Percentiles rank a stretch among this genome's conserved stretches.
Conservation (phyloP, 148 eudicot species). For the Rheum nobile region DNA sequence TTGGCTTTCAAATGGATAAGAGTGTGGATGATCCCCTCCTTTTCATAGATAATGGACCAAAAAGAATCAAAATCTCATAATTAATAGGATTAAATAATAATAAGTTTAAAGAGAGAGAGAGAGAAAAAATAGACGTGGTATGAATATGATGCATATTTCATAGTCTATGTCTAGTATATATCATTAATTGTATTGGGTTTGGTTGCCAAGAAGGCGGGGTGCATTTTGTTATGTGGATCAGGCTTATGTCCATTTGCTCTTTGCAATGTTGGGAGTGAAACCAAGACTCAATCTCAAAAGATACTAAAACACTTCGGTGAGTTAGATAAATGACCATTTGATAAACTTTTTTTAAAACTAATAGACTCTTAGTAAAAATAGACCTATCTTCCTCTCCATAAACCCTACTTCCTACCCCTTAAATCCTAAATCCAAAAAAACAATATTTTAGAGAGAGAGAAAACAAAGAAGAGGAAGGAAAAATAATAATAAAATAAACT, state of each 20-base stretch:
- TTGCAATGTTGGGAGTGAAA: not conserved
- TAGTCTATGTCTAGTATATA: conserved; percentile 11
- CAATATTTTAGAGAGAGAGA: too few relatives aligned
- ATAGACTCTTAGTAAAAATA: too few relatives aligned
- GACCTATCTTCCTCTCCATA: too few relatives aligned
- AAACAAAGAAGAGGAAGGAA: too few relatives aligned
- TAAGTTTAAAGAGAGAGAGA: too few relatives aligned
- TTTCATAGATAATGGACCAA: not conserved
- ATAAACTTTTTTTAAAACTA: too few relatives aligned
- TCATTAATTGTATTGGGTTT: conserved; percentile 25
- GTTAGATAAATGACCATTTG: too few relatives aligned
- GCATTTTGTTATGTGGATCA: conserved; percentile 33
- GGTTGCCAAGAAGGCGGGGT: conserved; percentile 34
- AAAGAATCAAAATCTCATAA: not conserved
- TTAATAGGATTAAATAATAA: not conserved
- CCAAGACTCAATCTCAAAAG: not conserved
- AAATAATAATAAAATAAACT: too few relatives aligned
- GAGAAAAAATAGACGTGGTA: not conserved
- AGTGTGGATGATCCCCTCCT: not conserved
- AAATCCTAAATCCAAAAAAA: too few relatives aligned
- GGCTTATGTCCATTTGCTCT: conserved; percentile 11
- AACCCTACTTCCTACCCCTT: too few relatives aligned
- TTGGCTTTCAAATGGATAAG: not conserved
- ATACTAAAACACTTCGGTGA: not conserved
- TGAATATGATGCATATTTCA: not conserved